Evolutionary conservation across 2,329 filamentous ascomycete genomes (phyloP), one percentile per base, ranked within the genome.

Genomic region (Xylaria sp.): DNA sequence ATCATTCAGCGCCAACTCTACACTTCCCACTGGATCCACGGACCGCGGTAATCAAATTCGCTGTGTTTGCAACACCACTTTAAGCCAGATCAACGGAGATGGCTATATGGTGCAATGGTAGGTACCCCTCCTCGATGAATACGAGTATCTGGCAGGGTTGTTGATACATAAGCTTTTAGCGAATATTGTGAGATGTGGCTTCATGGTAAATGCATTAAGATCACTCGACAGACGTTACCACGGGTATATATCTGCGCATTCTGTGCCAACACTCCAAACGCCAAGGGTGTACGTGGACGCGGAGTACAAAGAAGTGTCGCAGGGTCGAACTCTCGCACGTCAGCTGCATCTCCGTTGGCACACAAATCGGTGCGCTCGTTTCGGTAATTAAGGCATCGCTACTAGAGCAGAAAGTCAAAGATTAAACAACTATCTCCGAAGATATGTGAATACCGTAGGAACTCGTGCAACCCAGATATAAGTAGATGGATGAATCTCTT

Each of bases 131-230:
- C 59, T 36, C 18, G 13, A 28, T 8, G 20, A 54, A 56, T 48
- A 12, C 23, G 46, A 46, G 6, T 28, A 28, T 39, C 49, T 25
- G 13, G 15, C 20, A 56, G 25, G 46, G 28, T 66, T 48, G 56
- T 66, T 72, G 55, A 72, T 58, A 39, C n/a, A 20, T 18, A 49
- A 59, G 12, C 52, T 52, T 28, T 15, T 73, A 91, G 89, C 74
- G 86, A 90, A 79, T 88, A 87, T 28, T 91, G 89, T 76, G 88
- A 90, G 74, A 86, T 89, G 82, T 89, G 86, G 84, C 85, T 90
- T 36, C 89, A 91, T 75, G 88, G 86, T n/a, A 83, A 83, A 66
- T 91, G 89, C 76, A 83, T 90, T 73, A 88, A 88, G 70, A 86
- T 90, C 70, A 86, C 84, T 55, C 83, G 83, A 57, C 83, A 85